Evolutionary conservation across 2,329 filamentous ascomycete genomes (phyloP).

Genomic region (Achaetomium macrosporum): DNA sequence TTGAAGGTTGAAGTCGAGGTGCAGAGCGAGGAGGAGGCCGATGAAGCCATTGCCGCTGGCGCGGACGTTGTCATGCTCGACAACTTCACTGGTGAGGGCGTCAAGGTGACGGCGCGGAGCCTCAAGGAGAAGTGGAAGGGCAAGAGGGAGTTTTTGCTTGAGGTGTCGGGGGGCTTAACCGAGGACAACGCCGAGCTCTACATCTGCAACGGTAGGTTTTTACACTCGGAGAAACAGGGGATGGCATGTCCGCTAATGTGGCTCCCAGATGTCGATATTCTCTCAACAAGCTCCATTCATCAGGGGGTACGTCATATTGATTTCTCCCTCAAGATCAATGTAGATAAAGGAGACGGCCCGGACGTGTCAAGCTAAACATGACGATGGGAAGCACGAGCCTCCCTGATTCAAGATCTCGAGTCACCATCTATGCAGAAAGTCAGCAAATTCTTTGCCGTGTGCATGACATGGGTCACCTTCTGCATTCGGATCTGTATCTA

Average conservation of each 20-base stretch:
- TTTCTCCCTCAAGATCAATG: conserved; percentile 84
- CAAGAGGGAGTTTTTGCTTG: conserved; percentile 69
- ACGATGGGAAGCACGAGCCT: background rate
- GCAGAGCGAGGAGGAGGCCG: conserved; percentile 77
- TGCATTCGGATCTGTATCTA: background rate
- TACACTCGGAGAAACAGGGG: background rate
- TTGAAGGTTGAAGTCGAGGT: conserved; percentile 97
- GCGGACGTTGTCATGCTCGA: conserved; percentile 97
- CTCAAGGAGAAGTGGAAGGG: conserved; percentile 78
- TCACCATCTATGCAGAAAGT: too few relatives aligned
- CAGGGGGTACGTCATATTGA: conserved; percentile 92
- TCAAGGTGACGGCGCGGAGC: conserved; percentile 65
- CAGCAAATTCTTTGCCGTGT: too few relatives aligned
- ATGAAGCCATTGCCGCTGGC: conserved; percentile 84
- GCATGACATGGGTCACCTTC: background rate
- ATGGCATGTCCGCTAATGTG: conserved; percentile 17
- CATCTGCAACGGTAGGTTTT: conserved; percentile 61
- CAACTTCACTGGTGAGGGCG: conserved; percentile 79
- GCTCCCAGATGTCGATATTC: conserved; percentile 74
- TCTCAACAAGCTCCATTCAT: conserved; percentile 94
- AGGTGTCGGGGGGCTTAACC: conserved; percentile 87
- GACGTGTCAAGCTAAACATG: conserved; percentile 18
- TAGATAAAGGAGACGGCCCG: conserved; percentile 21
- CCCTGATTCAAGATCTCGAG: too few relatives aligned
- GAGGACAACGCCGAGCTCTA: conserved; percentile 77